phyloP scores from a whole-genome alignment of 2,329 filamentous ascomycete genomes.

The Fusarium sacchari region DNA sequence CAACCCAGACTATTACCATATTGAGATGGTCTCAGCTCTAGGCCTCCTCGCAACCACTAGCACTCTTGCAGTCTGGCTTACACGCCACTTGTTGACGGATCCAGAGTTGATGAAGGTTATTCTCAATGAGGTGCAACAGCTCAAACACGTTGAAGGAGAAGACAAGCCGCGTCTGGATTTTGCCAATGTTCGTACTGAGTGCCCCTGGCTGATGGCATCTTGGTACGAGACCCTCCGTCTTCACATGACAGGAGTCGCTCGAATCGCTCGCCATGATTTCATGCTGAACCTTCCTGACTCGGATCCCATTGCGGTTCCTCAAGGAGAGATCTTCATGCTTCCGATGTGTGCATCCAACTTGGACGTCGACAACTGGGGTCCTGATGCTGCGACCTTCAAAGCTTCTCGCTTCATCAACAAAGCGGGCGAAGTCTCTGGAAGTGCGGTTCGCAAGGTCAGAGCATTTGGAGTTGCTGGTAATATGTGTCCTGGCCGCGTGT shows the following conservation, averaged over 20 bases:
- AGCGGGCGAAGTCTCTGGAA: slow-evolving; percentile 35
- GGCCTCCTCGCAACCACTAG: slow-evolving; percentile 47
- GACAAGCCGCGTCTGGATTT: slow-evolving; percentile 33
- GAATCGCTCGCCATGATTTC: slow-evolving; percentile 45
- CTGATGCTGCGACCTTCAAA: slow-evolving; percentile 41
- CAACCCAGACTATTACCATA: slow-evolving; percentile 47
- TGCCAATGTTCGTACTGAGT: slow-evolving; percentile 37
- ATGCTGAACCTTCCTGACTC: slow-evolving; percentile 33
- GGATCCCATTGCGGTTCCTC: slow-evolving; percentile 34
- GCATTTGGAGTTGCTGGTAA: slow-evolving; percentile 48
- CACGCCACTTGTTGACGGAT: slow-evolving; percentile 42
- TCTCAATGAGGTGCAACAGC: slow-evolving; percentile 36
- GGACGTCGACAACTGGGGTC: slow-evolving; percentile 43
- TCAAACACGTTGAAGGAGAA: slow-evolving; percentile 23
- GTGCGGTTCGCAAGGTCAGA: slow-evolving; percentile 41
- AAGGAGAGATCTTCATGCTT: slow-evolving; percentile 47
- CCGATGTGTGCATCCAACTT: slow-evolving; percentile 48
- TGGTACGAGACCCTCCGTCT: slow-evolving; percentile 48
- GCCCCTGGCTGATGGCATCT: slow-evolving; percentile 46
- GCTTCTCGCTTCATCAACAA: slow-evolving; percentile 44
- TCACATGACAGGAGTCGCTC: slow-evolving; percentile 47
- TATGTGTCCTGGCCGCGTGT: slow-evolving; percentile 45
- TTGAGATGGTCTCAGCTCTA: slow-evolving; percentile 47
- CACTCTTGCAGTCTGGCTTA: slow-evolving; percentile 46
- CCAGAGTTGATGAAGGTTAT: slow-evolving; percentile 35